Evolutionary conservation across 1,284 basidiomycete species (phyloP).

Genomic region (Baeospora myosura): DNA sequence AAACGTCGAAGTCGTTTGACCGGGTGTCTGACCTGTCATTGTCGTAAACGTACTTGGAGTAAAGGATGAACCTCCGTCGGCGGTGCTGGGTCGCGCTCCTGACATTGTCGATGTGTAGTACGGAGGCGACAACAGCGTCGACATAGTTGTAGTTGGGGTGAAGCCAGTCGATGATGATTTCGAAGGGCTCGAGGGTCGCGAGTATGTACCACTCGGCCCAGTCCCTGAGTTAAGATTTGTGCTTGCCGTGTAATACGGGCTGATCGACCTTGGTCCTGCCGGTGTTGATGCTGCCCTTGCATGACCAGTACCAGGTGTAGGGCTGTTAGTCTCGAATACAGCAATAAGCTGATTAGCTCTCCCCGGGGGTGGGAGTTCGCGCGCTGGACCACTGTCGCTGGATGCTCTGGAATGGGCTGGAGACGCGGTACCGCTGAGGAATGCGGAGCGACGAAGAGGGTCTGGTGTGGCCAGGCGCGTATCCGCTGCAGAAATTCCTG

Average conservation of each 20-base stretch:
- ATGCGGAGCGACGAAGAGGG: conserved; percentile 32
- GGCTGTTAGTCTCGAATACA: conserved; percentile 58
- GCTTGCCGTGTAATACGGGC: conserved; percentile 43
- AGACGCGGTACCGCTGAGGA: conserved; percentile 21
- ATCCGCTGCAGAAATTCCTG: conserved; percentile 20
- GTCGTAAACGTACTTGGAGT: conserved; percentile 13
- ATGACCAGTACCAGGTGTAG: conserved; percentile 35
- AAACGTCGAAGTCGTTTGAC: conserved; percentile 28
- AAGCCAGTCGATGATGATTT: conserved; percentile 12
- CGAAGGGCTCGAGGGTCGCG: conserved; percentile 9
- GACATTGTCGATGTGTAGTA: conserved; percentile 15
- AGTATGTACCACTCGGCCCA: too few relatives aligned
- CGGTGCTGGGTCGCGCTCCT: conserved; percentile 15
- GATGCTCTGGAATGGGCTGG: conserved; percentile 33
- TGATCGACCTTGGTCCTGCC: conserved; percentile 39
- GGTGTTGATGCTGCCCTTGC: conserved; percentile 49
- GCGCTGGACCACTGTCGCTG: conserved; percentile 35
- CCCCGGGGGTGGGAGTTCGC: conserved; percentile 43
- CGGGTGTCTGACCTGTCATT: conserved; percentile 3
- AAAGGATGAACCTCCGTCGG: conserved; percentile 7
- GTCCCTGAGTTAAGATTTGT: conserved; percentile 26
- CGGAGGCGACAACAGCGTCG: conserved; percentile 32
- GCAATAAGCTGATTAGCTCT: conserved; percentile 66
- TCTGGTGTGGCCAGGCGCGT: too few relatives aligned
- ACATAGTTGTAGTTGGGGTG: conserved; percentile 14